Base-by-base conservation (phyloP, 2,329 filamentous ascomycete genomes). In the Colletotrichum eremochloae region DNA sequence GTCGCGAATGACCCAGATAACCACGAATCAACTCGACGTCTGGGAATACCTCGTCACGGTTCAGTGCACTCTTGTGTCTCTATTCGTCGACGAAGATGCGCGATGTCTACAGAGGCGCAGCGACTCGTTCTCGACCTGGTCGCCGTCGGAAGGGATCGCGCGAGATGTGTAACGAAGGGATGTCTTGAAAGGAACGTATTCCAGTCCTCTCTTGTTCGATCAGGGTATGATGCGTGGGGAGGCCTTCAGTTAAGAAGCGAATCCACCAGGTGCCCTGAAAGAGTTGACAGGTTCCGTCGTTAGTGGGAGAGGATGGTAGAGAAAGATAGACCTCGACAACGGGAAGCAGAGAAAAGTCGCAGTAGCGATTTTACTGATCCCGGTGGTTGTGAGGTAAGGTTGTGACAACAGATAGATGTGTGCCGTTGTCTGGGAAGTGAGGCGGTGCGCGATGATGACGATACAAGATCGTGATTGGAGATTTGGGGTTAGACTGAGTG, bases 101-200 rank as follows among this genome's bases (percentile, higher is more conserved):
- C 61, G 56, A 61, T 68, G 73, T 72, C 73, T 75, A 75, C 73
- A 72, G 58, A 69, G 53, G 64, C 58, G 73, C 73, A 73, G 61
- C 73, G 71, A 75, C 64, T 74, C 68, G 72, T 71, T 64, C 63
- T 75, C 67, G 71, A 72, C 71, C 69, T 63, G 53, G 20, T 61
- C 62, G 73, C 74, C 73, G 73, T 74, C 68, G 67, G 53, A 70
- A 68, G 52, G 65, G 58, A 52, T 72, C 73, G 73, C 71, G 71
- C 73, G 65, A 33, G 48, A 5, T 63, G 68, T 24, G 62, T 64
- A 72, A 75, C 58, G 72, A 74, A 66, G 58, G 62, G 46, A 62
- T 60, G 69, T 61, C 62, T 69, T 55, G 65, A 67, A 71, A 81
- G 76, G 77, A 83, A 83, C 83, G 83, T 84, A 70, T 84, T 84